Evolutionary conservation across 179 eudicot species (phyloP), one percentile per base, ranked within the genome.

Genomic region (Pouteria campechiana): DNA sequence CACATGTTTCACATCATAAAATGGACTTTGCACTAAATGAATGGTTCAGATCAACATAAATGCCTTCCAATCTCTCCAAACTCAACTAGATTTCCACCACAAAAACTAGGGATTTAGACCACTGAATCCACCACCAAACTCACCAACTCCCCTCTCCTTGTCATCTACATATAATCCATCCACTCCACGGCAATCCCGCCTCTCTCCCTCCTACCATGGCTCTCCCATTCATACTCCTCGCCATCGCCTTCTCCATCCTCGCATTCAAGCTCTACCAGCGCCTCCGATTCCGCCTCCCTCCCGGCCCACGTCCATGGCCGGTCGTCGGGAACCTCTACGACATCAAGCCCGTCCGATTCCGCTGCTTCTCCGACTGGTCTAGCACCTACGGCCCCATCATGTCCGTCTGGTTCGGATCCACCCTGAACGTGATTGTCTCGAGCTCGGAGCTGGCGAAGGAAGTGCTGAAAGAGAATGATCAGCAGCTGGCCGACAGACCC

Each of bases 291-390:
- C 60, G 58, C 27, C 73, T 70, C 34, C 81, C 81, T 0, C 81
- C 78, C 0, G 78, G 85, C 18, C 85, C 85, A 0, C 57, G 50
- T 1, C 71, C 75, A 2, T 41, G 32, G 42, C 75, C 71, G 2
- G 12, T 69, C n/a, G 75, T 69, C 31, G 75, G 75, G 0, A 69
- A 69, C 60, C 67, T 69, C 67, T 69, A 69, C 64, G 61, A 65
- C 54, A 17, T 65, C n/a, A 49, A 65, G 39, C 65, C 71, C 32
- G 62, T 65, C 4, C 35, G 65, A 4, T 59, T 65, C 42, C 57
- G 62, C 22, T 65, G 71, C 49, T 65, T 48, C 50, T 20, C 50
- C 43, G 66, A 65, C 21, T 65, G 65, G 71, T 25, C 71, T 0
- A 44, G 44, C 9, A 3, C 44, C 13, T 65, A 65, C 42, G 71